phyloP scores from a whole-genome alignment of 2,329 filamentous ascomycete genomes.

The Helotiales sp. region DNA sequence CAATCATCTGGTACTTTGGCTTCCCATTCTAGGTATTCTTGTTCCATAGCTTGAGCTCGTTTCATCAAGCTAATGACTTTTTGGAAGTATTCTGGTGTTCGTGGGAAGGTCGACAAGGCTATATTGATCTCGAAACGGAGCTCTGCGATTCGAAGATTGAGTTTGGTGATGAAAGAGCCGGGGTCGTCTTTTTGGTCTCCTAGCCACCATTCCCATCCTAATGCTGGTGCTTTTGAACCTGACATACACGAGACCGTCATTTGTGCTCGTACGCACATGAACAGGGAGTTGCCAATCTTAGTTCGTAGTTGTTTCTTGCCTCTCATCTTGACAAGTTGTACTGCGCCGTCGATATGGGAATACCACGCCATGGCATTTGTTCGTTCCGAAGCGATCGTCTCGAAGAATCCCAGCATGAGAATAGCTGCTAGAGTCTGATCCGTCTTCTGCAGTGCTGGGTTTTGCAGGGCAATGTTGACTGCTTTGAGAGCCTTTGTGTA shows the following conservation, averaged over 20 bases:
- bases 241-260: slow-evolving; percentile 61
- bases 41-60: slow-evolving; percentile 52
- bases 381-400: slow-evolving; percentile 52
- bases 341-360: slow-evolving; percentile 64
- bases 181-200: slow-evolving; percentile 49
- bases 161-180: slow-evolving; percentile 43
- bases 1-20: slow-evolving; percentile 50
- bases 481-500: slow-evolving; percentile 56
- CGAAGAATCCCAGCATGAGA: slow-evolving; percentile 59
- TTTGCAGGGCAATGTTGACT: slow-evolving; percentile 53
- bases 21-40: slow-evolving; percentile 53
- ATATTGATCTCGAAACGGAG: slow-evolving; percentile 55
- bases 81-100: slow-evolving; percentile 51
- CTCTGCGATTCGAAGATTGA: slow-evolving; percentile 55
- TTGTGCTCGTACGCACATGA: slow-evolving; percentile 59
- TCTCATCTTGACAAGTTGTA: slow-evolving; percentile 58
- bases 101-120: slow-evolving; percentile 46
- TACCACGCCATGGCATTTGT: slow-evolving; percentile 59
- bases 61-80: slow-evolving; percentile 53
- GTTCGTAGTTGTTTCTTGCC: slow-evolving; percentile 56
- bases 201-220: slow-evolving; percentile 62
- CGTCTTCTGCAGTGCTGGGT: slow-evolving; percentile 48
- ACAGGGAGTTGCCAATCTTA: slow-evolving; percentile 54
- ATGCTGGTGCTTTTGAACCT: slow-evolving; percentile 50
- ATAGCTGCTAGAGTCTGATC: slow-evolving; percentile 61